A percentile compares a stretch with the other conserved stretches of the same genome.
Evolutionary conservation across 1,284 basidiomycete species (phyloP).

Genomic region (Coniferiporia weirii): DNA sequence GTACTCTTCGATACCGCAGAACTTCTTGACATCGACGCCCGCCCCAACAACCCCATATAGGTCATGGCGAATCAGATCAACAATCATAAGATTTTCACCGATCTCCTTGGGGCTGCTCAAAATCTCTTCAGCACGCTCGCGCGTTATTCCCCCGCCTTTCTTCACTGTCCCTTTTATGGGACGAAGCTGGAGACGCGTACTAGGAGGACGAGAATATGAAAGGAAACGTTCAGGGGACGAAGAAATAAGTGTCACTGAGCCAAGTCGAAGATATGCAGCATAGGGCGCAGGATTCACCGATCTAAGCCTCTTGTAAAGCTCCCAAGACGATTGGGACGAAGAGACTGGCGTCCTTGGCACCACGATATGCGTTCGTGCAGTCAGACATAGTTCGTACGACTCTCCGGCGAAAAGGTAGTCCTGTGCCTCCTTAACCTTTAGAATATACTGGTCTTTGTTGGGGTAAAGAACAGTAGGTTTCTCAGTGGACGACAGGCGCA

Average conservation of each 20-base stretch:
- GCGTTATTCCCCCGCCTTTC: slow-evolving; percentile 58
- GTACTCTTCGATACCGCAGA: slow-evolving; percentile 90
- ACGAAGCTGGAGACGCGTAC: slow-evolving; percentile 72
- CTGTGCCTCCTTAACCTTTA: slow-evolving; percentile 70
- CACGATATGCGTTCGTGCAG: slow-evolving; percentile 63
- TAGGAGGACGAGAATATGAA: slow-evolving; percentile 68
- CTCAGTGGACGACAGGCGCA: slow-evolving; percentile 25
- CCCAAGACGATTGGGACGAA: slow-evolving; percentile 57
- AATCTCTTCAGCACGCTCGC: slow-evolving; percentile 55
- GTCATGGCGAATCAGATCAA: slow-evolving; percentile 94
- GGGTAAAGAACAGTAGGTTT: slow-evolving; percentile 29
- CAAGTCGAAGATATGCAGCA: slow-evolving; percentile 77
- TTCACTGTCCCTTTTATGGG: slow-evolving; percentile 93
- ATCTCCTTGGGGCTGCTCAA: slow-evolving; percentile 87
- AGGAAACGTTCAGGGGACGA: slow-evolving; percentile 95
- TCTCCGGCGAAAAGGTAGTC: slow-evolving; percentile 80
- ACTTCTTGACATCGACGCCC: slow-evolving; percentile 77
- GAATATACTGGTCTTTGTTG: slow-evolving; percentile 58
- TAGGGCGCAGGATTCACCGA: slow-evolving; percentile 87
- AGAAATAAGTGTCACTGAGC: slow-evolving; percentile 59
- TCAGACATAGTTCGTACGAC: slow-evolving; percentile 95
- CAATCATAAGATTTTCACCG: slow-evolving; percentile 98
- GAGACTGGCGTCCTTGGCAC: slow-evolving; percentile 32
- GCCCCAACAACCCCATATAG: slow-evolving; percentile 74
- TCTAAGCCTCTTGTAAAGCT: slow-evolving; percentile 68